Evolutionary conservation across 106 monocot genomes (phyloP).

Genomic region (Triglochin maritima): DNA sequence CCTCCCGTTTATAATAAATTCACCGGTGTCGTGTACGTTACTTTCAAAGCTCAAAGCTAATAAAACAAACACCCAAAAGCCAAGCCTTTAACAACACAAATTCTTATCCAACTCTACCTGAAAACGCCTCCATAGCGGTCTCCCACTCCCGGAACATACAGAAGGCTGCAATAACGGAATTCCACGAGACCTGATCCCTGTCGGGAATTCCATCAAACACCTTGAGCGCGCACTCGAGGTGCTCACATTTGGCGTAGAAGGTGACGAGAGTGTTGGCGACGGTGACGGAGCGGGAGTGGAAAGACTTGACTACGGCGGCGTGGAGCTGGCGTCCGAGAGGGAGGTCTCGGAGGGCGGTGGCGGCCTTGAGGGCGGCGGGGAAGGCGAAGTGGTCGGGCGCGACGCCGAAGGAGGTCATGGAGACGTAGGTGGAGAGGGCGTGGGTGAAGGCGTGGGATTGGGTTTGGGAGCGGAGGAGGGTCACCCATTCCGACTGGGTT

Average conservation of each 20-base stretch:
- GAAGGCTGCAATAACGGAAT: constrained; percentile 44
- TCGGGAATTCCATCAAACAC: constrained; percentile 49
- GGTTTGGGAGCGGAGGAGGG: constrained; percentile 62
- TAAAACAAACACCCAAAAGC: too few species aligned
- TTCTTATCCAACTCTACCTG: constrained; percentile 20
- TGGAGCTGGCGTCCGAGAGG: constrained; percentile 50
- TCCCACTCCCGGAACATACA: constrained; percentile 64
- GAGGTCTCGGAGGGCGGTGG: constrained; percentile 34
- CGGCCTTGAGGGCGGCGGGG: constrained; percentile 69
- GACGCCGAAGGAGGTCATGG: constrained; percentile 35
- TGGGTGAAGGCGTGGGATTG: constrained; percentile 27
- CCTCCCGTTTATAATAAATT: too few species aligned
- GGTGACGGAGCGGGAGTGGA: constrained; percentile 29
- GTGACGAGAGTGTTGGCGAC: constrained; percentile 59
- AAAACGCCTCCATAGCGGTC: constrained; percentile 35
- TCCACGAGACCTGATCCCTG: constrained; percentile 62
- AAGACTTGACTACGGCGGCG: constrained; percentile 48
- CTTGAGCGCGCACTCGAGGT: constrained; percentile 21
- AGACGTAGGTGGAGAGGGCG: constrained; percentile 40
- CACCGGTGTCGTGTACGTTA: too few species aligned
- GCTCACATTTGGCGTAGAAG: constrained; percentile 49
- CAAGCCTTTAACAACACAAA: too few species aligned
- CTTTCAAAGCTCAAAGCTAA: too few species aligned
- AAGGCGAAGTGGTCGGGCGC: constrained; percentile 74
- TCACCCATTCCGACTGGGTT: constrained; percentile 41